Base-by-base conservation (phyloP, 2,329 filamentous ascomycete genomes). In the Monosporascus sp. region DNA sequence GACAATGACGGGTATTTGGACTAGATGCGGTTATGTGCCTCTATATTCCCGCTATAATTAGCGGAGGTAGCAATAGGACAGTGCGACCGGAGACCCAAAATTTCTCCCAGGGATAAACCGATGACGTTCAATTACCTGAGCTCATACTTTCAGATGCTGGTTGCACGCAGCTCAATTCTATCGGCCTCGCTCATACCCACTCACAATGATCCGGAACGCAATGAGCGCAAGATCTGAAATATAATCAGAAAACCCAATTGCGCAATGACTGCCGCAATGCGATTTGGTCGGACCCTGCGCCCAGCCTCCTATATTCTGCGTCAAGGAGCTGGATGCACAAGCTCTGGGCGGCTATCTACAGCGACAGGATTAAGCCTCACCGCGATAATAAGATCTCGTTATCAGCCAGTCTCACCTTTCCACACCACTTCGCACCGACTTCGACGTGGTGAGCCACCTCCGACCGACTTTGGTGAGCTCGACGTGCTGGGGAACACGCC, bases 401-500 rank as follows among this genome's bases (percentile, higher is more conserved):
- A 53, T 7, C 38, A 49, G 24, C 44, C 54, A 5, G 37, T 35
- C 35, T 58, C 63, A n/a, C 46, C 40, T 11, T 65, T 67, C 48
- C 63, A 65, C 40, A 59, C 57, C 1, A 63, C 59, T 5, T 18
- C 58, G 18, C 49, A 43, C 18, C 52, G 41, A 50, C 53, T 48
- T 6, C 8, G 50, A 18, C 26, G 38, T 17, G 51, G 50, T 43
- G 52, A 53, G 15, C 64, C 71, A 7, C 70, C 72, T 3, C 68
- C 70, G 14, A 79, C 79, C 2, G 87, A 94, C 71, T 91, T 97
- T 61, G 75, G 73, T 43, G 79, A 81, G 15, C 78, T 97, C 59
- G 86, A 99, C 68, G 86, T 99, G 7, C 79, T 97, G 5, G 86
- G 83, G 41, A 85, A 84, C 60, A 84, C 85, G 1, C 88, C 91